Conservation (phyloP, 176 grass and related monocot species). For the Puccinellia tenuiflora region DNA sequence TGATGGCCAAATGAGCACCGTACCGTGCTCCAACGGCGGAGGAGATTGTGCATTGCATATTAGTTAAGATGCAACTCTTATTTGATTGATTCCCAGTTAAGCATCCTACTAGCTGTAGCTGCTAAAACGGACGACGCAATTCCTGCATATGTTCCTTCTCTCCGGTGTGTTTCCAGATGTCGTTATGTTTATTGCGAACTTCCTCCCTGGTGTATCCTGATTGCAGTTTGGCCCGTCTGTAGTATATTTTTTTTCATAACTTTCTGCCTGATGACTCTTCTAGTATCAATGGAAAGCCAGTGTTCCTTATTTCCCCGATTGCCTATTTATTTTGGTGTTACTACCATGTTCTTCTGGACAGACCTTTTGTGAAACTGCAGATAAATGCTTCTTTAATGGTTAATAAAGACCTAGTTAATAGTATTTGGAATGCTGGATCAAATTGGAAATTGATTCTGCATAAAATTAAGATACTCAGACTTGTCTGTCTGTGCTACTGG, state of each 20-base stretch:
- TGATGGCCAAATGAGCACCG: constrained; percentile 77
- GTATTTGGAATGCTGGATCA: not conserved
- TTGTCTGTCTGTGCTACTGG: not conserved
- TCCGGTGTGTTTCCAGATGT: constrained; percentile 28
- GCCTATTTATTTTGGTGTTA: not conserved
- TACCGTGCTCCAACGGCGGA: not conserved
- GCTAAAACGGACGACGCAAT: constrained; percentile 4
- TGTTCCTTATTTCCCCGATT: not conserved
- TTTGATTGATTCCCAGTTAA: constrained; percentile 30
- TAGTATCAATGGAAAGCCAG: not conserved
- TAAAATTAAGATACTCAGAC: not conserved
- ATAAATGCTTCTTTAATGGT: not conserved
- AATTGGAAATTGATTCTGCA: not conserved
- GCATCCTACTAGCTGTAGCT: constrained; percentile 53
- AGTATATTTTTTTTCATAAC: constrained; percentile 30
- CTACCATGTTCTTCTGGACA: not conserved
- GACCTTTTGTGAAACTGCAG: not conserved
- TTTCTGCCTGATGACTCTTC: constrained; percentile 13
- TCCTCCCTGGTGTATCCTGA: constrained; percentile 19
- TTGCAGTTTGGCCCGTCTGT: constrained; percentile 38
- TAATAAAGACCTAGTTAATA: no score
- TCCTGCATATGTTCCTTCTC: constrained; percentile 25
- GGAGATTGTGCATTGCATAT: constrained; percentile 40
- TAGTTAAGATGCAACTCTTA: constrained; percentile 28
- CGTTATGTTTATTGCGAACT: constrained; percentile 35